Evolutionary conservation across 139 green algal species (phyloP), one percentile per base, ranked within the genome.

Genomic region (Pseudopediastrum boryanum): DNA sequence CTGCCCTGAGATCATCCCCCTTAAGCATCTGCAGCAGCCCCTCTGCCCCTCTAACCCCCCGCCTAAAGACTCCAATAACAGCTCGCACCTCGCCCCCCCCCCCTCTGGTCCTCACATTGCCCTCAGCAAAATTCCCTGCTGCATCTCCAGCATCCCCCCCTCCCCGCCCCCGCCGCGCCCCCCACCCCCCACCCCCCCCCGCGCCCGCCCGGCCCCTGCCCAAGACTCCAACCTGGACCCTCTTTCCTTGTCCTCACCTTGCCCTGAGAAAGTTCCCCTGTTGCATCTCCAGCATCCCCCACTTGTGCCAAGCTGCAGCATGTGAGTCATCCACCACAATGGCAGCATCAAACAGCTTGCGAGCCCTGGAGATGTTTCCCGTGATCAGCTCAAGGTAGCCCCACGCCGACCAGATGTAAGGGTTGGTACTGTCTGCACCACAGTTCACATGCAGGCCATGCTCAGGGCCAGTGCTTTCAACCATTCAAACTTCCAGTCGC

Each of bases 101-200:
- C n/a, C n/a, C n/a, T n/a, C n/a, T n/a, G n/a, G n/a, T n/a, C n/a
- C 38, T 86, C 81, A 38, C 90, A 62, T 72, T 2, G 96, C 96
- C 1, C 85, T 82, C 48, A 87, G 54, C 63, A 92, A 92, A 81
- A 98, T 96, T 36, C 96, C 96, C 72, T 96, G 68, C 23, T 63
- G 64, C 87, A 94, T 94, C 87, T 99, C 96, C 77, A 99, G 88
- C 82, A 96, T 88, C 10, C 95, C 96, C 96, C 96, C 99, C 56
- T 93, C n/a, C n/a, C n/a, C n/a, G n/a, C n/a, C n/a, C n/a, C n/a
- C n/a, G n/a, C n/a, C n/a, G n/a, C n/a, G n/a, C n/a, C n/a, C n/a
- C n/a, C n/a, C n/a, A n/a, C n/a, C n/a, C n/a, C n/a, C n/a, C n/a
- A n/a, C n/a, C n/a, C n/a, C n/a, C n/a, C n/a, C n/a, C n/a, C n/a